Evolutionary conservation across 179 eudicot genomes (phyloP).

Genomic region (Silene vulgaris): DNA sequence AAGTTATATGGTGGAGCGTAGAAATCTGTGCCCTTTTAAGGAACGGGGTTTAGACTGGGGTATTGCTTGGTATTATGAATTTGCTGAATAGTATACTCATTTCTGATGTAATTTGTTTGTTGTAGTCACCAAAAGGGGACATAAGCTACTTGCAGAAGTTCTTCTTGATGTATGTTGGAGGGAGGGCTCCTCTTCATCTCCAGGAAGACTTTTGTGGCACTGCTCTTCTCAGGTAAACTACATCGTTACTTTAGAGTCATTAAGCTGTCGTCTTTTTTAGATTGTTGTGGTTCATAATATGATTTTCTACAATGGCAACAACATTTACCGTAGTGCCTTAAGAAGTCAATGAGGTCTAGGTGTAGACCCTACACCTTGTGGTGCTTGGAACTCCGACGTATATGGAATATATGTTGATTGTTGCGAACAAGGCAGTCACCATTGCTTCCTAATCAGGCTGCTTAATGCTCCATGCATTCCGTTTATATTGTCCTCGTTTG

Average conservation of each 20-base stretch:
- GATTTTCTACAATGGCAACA: neutral
- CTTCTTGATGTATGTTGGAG: slow-evolving; percentile 93
- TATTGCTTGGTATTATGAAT: neutral
- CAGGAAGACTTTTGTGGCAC: slow-evolving; percentile 99
- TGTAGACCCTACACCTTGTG: neutral
- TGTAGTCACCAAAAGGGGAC: slow-evolving; percentile 97
- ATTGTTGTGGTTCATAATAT: neutral
- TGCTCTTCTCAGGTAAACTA: slow-evolving; percentile 73
- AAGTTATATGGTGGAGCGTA: neutral
- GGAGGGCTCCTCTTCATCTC: slow-evolving; percentile 80
- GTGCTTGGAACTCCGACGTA: neutral
- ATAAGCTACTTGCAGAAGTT: slow-evolving; percentile 89
- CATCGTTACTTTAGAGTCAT: neutral
- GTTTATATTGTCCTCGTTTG: neutral
- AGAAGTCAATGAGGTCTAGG: neutral
- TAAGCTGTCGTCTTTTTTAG: neutral
- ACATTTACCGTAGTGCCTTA: no score
- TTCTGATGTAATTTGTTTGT: neutral
- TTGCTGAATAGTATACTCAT: neutral
- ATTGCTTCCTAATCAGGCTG: neutral
- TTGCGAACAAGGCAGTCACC: neutral
- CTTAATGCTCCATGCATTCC: neutral
- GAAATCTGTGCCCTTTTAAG: neutral
- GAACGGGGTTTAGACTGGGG: neutral
- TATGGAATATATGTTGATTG: neutral